phyloP scores from a whole-genome alignment of 2,329 filamentous ascomycete genomes.

The Aspergillus quadrilineatus region DNA sequence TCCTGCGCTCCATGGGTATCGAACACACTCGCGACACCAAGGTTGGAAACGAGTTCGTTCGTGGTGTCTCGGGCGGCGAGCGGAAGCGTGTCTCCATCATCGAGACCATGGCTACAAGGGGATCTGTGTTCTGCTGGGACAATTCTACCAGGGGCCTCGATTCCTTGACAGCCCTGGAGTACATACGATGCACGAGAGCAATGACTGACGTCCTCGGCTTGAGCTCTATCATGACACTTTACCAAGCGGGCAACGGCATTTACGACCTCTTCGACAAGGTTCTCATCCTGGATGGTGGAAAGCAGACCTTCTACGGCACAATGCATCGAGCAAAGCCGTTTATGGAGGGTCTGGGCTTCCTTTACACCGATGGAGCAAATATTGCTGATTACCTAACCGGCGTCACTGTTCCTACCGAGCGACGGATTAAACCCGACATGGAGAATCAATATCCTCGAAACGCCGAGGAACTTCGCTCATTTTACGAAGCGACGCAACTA shows the following conservation, averaged over 20 bases:
- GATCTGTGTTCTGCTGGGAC: conserved; percentile 64
- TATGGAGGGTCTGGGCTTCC: conserved; percentile 64
- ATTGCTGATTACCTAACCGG: conserved; percentile 66
- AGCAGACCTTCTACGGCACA: conserved; percentile 65
- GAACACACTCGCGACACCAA: conserved; percentile 63
- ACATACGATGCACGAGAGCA: conserved; percentile 59
- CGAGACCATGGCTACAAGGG: conserved; percentile 60
- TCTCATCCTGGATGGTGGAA: conserved; percentile 64
- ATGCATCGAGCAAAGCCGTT: conserved; percentile 59
- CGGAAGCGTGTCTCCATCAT: conserved; percentile 68
- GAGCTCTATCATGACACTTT: conserved; percentile 63
- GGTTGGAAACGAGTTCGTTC: conserved; percentile 61
- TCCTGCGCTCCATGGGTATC: conserved; percentile 59
- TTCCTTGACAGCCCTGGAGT: conserved; percentile 63
- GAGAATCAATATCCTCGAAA: conserved; percentile 48
- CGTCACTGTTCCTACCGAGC: conserved; percentile 58
- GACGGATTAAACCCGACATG: conserved; percentile 44
- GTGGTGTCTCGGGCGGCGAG: conserved; percentile 68
- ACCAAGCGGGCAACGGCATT: conserved; percentile 69
- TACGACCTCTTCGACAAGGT: conserved; percentile 71
- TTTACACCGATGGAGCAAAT: conserved; percentile 62
- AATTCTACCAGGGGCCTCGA: conserved; percentile 67
- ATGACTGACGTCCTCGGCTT: conserved; percentile 64
- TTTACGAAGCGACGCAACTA: conserved; percentile 56
- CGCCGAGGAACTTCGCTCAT: conserved; percentile 43